Percentiles rank a stretch among this genome's conserved stretches.
Conservation (phyloP, 2,329 filamentous ascomycete species). For the Macrophomina tecta region DNA sequence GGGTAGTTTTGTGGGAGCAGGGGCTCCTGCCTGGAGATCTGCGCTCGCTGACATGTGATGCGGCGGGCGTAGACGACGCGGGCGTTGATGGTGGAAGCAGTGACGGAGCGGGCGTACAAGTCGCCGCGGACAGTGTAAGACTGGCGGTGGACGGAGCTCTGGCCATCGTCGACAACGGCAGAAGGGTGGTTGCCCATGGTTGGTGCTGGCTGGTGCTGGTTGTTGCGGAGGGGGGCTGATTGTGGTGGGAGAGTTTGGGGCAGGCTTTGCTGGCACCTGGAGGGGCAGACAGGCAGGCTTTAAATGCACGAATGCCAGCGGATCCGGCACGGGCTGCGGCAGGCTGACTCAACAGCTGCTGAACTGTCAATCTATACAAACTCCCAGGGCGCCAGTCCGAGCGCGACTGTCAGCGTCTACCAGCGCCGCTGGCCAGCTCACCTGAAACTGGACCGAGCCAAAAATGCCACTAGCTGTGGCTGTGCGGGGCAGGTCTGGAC, state of each 20-base stretch:
- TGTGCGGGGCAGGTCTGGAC: neutral
- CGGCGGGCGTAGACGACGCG: constrained; percentile 20
- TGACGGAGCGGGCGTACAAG: constrained; percentile 18
- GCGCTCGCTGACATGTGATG: constrained; percentile 6
- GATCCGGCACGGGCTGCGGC: constrained; percentile 8
- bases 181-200: constrained; percentile 24
- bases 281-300: neutral
- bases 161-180: constrained; percentile 20
- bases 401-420: constrained; percentile 2
- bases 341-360: neutral
- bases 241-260: neutral
- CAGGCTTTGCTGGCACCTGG: neutral
- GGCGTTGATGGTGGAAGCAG: constrained; percentile 17
- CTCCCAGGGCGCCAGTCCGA: neutral
- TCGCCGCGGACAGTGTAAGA: constrained; percentile 21
- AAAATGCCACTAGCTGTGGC: constrained; percentile 15
- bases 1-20: constrained; percentile 12
- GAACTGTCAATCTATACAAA: neutral
- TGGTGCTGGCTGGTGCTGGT: neutral
- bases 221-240: neutral
- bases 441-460: constrained; percentile 16
- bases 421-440: constrained; percentile 12
- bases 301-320: neutral
- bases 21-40: constrained; percentile 8
- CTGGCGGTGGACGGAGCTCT: constrained; percentile 25